Base-by-base conservation (phyloP, 2,329 filamentous ascomycete genomes). In the Hypoxylon sp. region DNA sequence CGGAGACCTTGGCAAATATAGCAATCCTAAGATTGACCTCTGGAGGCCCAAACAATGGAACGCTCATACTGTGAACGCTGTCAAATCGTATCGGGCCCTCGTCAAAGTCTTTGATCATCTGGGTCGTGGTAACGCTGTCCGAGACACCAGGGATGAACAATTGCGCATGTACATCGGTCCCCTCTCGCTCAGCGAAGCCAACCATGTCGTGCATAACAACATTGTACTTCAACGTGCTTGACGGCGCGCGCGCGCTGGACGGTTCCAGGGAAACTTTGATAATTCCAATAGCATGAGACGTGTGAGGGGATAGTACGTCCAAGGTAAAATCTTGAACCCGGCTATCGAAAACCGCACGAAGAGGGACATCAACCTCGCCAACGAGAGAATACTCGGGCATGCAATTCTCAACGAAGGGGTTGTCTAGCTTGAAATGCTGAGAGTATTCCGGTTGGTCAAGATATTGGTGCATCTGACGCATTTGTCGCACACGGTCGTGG, bases 401-500 rank as follows among this genome's bases (percentile, higher is more conserved):
- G 66, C 90, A 95, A 1, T 87, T 79, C 69, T 99, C 94, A 15
- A 89, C 85, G 67, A 99, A 99, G 0, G 94, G 93, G 63, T 97
- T 96, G 62, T 93, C 91, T 11, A 96, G 81, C 61, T 89, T 90
- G 68, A 97, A 89, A 64, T 97, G 94, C 68, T 94, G 90, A 43
- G 92, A 85, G 67, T 96, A 97, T 68, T 97, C 93, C 1, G 94
- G 94, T 50, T 94, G 89, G 66, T 97, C 91, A 61, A 97, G 84
- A 65, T 97, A 97, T 70, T 97, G 93, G 67, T 96, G 89, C 83
- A 97, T 90, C 71, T 97, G 93, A 32, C 94, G 87, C 94, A 99
- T 99, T 59, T 90, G 83, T 43, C 90, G 84, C 7, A 97, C 86
- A 19, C 94, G 86, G 53, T 91, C 87, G 54, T 92, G 87, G 12